Evolutionary conservation across 192 early-diverging fungal species (phyloP).

Genomic region (Backusella parvicylindrica): DNA sequence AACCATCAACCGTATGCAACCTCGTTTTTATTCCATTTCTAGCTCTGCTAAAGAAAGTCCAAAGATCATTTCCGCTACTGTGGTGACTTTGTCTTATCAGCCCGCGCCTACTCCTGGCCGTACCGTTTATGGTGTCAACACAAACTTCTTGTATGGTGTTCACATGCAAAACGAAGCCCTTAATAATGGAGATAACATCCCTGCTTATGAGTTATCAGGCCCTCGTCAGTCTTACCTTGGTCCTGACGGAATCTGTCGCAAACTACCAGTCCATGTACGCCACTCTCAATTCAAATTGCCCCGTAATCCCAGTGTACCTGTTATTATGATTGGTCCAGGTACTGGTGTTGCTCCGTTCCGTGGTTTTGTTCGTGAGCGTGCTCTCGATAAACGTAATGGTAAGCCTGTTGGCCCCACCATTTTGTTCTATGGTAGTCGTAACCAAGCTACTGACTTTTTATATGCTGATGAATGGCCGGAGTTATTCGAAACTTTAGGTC

Average conservation of each 20-base stretch:
- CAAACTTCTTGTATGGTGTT: constrained; percentile 81
- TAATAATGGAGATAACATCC: constrained; percentile 18
- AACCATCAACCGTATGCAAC: constrained; percentile 75
- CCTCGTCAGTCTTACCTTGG: constrained; percentile 36
- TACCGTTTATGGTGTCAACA: constrained; percentile 78
- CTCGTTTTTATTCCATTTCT: constrained; percentile 96
- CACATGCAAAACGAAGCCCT: constrained; percentile 33
- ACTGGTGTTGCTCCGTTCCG: constrained; percentile 99
- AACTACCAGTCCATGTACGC: constrained; percentile 86
- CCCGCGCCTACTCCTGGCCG: constrained; percentile 41
- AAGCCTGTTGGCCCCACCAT: constrained; percentile 76
- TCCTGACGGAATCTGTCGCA: constrained; percentile 6
- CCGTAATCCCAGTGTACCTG: constrained; percentile 62
- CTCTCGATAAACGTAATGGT: constrained; percentile 52
- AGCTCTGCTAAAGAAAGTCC: constrained; percentile 79
- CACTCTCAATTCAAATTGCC: constrained; percentile 88
- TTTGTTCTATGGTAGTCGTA: constrained; percentile 94
- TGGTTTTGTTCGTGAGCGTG: constrained; percentile 91
- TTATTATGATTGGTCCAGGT: constrained; percentile 98
- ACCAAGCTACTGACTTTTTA: constrained; percentile 80
- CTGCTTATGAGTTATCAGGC: constrained; percentile 28
- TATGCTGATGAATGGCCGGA: constrained; percentile 80
- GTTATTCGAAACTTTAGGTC: constrained; percentile 57
- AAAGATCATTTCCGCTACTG: constrained; percentile 80
- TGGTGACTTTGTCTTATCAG: constrained; percentile 82